Evolutionary conservation across 352 stramenopile species (phyloP).

Genomic region (Pythium brassicae): DNA sequence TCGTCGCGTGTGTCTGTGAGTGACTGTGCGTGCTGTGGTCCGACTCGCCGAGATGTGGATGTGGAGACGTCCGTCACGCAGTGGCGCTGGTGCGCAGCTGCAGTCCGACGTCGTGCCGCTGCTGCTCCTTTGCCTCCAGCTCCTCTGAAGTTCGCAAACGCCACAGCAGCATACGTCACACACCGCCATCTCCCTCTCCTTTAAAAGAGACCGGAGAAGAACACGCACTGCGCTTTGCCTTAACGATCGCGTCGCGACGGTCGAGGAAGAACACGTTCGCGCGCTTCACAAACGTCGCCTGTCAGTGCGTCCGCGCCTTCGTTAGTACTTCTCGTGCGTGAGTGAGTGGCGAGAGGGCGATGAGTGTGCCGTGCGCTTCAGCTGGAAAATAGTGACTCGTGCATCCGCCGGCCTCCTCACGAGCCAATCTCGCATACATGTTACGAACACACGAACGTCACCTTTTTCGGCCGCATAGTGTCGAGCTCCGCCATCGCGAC

Average conservation of each 20-base stretch:
- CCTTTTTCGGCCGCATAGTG: conserved; percentile 64
- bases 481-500: conserved; percentile 72
- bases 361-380: too few species aligned
- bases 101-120: conserved; percentile 50
- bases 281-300: conserved; percentile 69
- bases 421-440: not conserved
- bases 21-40: too few species aligned
- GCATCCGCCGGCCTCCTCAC: too few species aligned
- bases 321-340: not conserved
- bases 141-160: conserved; percentile 28
- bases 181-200: too few species aligned
- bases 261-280: conserved; percentile 78
- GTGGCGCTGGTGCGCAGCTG: conserved; percentile 29
- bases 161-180: not conserved
- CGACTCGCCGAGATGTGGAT: too few species aligned
- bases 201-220: not conserved
- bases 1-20: too few species aligned
- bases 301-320: not conserved
- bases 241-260: conserved; percentile 57
- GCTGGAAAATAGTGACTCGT: too few species aligned
- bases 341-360: too few species aligned
- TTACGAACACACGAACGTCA: conserved; percentile 17
- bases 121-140: conserved; percentile 57
- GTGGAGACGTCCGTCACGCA: not conserved
- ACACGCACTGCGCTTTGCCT: conserved; percentile 54